Evolutionary conservation across 768 basidiomycete genomes (phyloP), one percentile per base, ranked within the genome.

Genomic region (Agaricus subrufescens): DNA sequence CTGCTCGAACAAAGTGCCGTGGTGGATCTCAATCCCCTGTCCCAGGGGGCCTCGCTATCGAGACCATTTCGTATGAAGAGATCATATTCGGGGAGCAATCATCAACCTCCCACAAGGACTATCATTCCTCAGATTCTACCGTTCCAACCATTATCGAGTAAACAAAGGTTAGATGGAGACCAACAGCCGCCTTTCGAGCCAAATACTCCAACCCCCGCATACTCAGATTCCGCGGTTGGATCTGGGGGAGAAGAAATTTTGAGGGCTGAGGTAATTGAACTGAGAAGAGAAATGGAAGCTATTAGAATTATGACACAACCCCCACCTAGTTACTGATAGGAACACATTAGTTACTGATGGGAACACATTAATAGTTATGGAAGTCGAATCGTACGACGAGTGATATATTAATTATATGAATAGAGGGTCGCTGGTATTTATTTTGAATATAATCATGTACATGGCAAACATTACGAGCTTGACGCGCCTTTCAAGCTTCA

Each of bases 221-320:
- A 48, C 12, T 46, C 46, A 12, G 10, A 46, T n/a, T 54, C 45
- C 5, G 10, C 42, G 12, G 38, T 40, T 4, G 50, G 40, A 25
- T 45, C 56, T 19, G 39, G 42, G 11, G 11, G 34, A 40, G 3
- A 29, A 14, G 48, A 19, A 1, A 19, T 19, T 19, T 19, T 59
- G 48, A 50, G 58, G 23, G 58, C 53, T 30, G 58, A 58, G 39
- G 58, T 58, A 1, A 26, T 45, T 23, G 42, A 54, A 31, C 48
- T 58, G 4, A 42, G 58, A 43, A 54, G 58, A 27, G 52, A 58
- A 40, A 58, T 58, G 58, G 48, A 54, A 5, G 38, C 53, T 27
- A 54, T 54, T 10, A 25, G 53, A 26, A 14, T 38, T 19, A 39
- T 54, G 14, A 15, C 45, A 14, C 45, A 54, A 27, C 45, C 53